phyloP scores from a whole-genome alignment of 768 basidiomycete genomes.

The Panus rudis region DNA sequence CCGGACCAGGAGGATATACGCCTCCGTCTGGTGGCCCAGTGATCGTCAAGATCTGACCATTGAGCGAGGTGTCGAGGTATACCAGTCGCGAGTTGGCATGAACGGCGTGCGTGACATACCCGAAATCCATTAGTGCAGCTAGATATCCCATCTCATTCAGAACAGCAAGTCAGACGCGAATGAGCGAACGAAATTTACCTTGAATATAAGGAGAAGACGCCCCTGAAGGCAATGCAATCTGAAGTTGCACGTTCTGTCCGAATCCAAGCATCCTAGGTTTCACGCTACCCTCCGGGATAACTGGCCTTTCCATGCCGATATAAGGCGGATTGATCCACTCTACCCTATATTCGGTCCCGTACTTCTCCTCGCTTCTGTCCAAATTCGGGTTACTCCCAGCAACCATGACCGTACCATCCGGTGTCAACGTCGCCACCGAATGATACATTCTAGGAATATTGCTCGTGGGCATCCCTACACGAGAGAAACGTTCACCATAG shows the following conservation, averaged over 20 bases:
- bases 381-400: slow-evolving; percentile 82
- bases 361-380: slow-evolving; percentile 64
- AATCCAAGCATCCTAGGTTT: slow-evolving; percentile 35
- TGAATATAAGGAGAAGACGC: slow-evolving; percentile 39
- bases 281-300: slow-evolving; percentile 30
- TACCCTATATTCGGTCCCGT: slow-evolving; percentile 83
- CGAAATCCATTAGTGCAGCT: slow-evolving; percentile 78
- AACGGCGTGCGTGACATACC: slow-evolving; percentile 72
- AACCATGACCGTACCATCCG: slow-evolving; percentile 65
- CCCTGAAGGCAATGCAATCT: slow-evolving; percentile 35
- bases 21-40: slow-evolving; percentile 54
- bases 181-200: slow-evolving; percentile 28
- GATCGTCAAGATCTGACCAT: slow-evolving; percentile 45
- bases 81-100: slow-evolving; percentile 76
- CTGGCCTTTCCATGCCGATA: slow-evolving; percentile 54
- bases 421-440: slow-evolving; percentile 76
- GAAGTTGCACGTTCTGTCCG: slow-evolving; percentile 39
- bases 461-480: slow-evolving; percentile 52
- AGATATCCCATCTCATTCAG: neutral
- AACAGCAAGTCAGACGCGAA: neutral
- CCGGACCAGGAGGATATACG: slow-evolving; percentile 78
- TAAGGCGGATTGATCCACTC: slow-evolving; percentile 86
- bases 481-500: slow-evolving; percentile 51
- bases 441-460: slow-evolving; percentile 73
- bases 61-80: slow-evolving; percentile 45